These are phyloP conservation scores for Reticulascus tulasneorum DNA, from an alignment of 2,329 filamentous ascomycete species.

Conservation along the genomic window DNA sequence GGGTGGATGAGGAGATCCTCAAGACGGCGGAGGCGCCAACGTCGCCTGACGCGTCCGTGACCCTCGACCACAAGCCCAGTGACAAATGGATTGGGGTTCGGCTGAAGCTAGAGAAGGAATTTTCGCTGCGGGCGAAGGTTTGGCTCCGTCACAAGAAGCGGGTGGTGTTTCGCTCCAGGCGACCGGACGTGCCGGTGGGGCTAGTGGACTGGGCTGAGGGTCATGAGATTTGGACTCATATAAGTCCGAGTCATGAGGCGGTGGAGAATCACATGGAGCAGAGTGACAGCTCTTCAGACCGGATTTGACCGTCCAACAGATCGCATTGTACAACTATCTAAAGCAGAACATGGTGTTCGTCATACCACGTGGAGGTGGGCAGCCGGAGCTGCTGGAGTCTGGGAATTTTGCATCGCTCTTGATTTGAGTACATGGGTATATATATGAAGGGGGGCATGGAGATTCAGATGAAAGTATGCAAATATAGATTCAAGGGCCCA, in stretches of 20 bases:
- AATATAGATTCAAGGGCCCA: no score
- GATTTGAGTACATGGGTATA: no score
- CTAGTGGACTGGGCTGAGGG: conserved; percentile 24
- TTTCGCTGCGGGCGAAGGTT: conserved; percentile 43
- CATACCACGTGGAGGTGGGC: no score
- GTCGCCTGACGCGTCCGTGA: conserved; percentile 36
- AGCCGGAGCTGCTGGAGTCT: no score
- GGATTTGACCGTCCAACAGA: no score
- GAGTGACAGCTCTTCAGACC: no score
- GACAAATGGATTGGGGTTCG: conserved; percentile 56
- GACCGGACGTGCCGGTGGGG: conserved; percentile 23
- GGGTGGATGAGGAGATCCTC: conserved; percentile 51
- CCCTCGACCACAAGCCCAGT: conserved; percentile 49
- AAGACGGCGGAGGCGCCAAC: conserved; percentile 25
- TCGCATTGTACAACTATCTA: no score
- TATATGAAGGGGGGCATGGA: no score
- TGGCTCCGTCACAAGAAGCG: conserved; percentile 34
- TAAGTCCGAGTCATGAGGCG: conserved; percentile 20
- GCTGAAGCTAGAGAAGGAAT: conserved; percentile 56
- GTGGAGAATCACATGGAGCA: conserved; percentile 16
- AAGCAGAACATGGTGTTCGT: no score
- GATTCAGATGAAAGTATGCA: no score
- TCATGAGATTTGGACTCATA: conserved; percentile 28
- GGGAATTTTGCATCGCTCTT: no score
- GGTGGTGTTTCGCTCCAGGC: conserved; percentile 25